Percentiles rank a stretch among this genome's conserved stretches.
phyloP scores from a whole-genome alignment of 2,329 filamentous ascomycete genomes.

The Davidsoniella virescens region DNA sequence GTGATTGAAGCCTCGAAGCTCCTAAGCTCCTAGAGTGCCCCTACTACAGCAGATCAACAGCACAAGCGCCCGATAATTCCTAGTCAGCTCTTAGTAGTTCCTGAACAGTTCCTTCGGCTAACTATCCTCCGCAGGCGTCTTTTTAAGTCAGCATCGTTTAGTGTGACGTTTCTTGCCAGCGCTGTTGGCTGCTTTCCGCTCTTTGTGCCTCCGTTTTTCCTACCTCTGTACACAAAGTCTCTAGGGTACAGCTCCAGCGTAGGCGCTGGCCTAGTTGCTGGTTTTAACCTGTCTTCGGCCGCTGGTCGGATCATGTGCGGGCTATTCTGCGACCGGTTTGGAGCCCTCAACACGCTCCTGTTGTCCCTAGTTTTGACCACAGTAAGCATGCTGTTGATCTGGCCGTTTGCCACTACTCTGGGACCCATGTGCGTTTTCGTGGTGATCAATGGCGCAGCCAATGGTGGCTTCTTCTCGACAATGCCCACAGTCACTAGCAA shows the following conservation, averaged over 20 bases:
- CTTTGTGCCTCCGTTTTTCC: conserved; percentile 44
- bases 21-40: not conserved
- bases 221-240: conserved; percentile 38
- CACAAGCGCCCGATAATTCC: no score
- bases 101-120: not conserved
- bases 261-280: conserved; percentile 42
- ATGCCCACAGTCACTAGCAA: conserved; percentile 47
- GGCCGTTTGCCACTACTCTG: conserved; percentile 40
- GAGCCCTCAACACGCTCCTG: conserved; percentile 38
- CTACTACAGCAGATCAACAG: not conserved
- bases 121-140: conserved; percentile 24
- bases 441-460: conserved; percentile 41
- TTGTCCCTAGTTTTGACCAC: conserved; percentile 34
- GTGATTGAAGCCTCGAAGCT: no score
- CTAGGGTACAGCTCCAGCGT: conserved; percentile 35
- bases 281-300: conserved; percentile 44
- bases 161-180: conserved; percentile 35
- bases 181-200: conserved; percentile 43
- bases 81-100: no score
- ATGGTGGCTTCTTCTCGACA: conserved; percentile 46
- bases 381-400: conserved; percentile 42
- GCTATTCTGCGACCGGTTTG: conserved; percentile 35
- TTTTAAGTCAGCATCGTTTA: conserved; percentile 35
- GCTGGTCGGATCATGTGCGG: conserved; percentile 39
- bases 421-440: conserved; percentile 39